These are phyloP conservation scores for Handroanthus guayacan DNA, from an alignment of 257 asterid species.

Conservation along the genomic window DNA sequence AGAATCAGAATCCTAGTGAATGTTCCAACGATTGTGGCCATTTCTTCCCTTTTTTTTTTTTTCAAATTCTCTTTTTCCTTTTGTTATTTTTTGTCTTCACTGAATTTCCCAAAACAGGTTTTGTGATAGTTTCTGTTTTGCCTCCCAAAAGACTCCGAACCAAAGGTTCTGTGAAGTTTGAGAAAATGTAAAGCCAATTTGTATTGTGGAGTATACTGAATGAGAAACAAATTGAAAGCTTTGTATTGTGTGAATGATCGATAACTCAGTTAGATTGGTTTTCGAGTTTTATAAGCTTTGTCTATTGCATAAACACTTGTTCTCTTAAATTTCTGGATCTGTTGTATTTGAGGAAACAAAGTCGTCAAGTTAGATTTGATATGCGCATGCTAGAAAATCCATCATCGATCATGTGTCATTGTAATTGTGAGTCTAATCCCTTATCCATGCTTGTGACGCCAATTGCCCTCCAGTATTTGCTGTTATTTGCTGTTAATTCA, in stretches of 20 bases:
- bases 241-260: slow-evolving; percentile 36
- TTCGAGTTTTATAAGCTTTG: not conserved
- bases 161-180: slow-evolving; percentile 36
- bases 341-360: not conserved
- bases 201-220: slow-evolving; percentile 34
- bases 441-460: no score
- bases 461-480: no score
- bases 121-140: slow-evolving; percentile 26
- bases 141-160: slow-evolving; percentile 18
- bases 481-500: no score
- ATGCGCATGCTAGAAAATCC: not conserved
- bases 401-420: no score
- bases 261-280: not conserved
- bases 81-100: slow-evolving; percentile 35
- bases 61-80: not conserved
- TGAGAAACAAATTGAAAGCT: slow-evolving; percentile 24
- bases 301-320: not conserved
- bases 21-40: slow-evolving; percentile 11
- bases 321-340: not conserved
- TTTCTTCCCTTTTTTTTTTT: slow-evolving; percentile 13
- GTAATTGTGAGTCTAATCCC: no score
- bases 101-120: slow-evolving; percentile 37
- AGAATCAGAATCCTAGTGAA: slow-evolving; percentile 47
- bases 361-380: not conserved
- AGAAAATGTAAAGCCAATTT: slow-evolving; percentile 46